Conservation (phyloP, 2,329 filamentous ascomycete species). For the Hypoxylon sp. region DNA sequence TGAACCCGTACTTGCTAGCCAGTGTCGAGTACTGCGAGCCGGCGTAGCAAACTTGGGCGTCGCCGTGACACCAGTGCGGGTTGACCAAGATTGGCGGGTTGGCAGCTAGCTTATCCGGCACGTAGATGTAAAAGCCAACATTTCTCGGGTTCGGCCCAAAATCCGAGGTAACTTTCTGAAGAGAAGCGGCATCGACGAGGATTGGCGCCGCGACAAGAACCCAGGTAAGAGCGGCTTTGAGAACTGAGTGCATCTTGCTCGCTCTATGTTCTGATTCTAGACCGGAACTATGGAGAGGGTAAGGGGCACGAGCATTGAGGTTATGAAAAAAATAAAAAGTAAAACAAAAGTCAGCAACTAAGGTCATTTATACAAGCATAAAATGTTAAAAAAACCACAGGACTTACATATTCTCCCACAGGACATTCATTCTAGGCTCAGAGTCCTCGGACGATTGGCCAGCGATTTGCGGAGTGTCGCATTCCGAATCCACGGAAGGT, state of each 20-base stretch:
- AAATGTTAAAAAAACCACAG: not conserved
- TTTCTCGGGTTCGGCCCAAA: constrained; percentile 63
- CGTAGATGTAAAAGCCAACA: constrained; percentile 65
- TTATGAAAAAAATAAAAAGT: no score
- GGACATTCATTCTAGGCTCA: constrained; percentile 8
- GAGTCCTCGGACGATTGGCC: constrained; percentile 8
- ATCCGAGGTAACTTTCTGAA: constrained; percentile 47
- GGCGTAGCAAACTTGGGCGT: constrained; percentile 61
- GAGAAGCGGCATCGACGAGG: constrained; percentile 41
- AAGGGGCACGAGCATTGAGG: not conserved
- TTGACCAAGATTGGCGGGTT: constrained; percentile 66
- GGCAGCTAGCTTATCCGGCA: constrained; percentile 56
- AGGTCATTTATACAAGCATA: constrained; percentile 7
- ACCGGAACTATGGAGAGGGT: not conserved
- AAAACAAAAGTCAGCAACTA: no score
- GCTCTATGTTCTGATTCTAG: not conserved
- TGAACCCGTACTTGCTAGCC: constrained; percentile 60
- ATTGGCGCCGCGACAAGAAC: constrained; percentile 23
- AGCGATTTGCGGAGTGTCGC: constrained; percentile 29
- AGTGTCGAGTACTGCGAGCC: constrained; percentile 65
- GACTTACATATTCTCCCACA: not conserved
- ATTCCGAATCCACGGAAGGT: constrained; percentile 25
- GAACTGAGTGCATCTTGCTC: constrained; percentile 18
- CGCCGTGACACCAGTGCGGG: constrained; percentile 68
- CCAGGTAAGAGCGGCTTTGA: constrained; percentile 10